Base-by-base conservation (phyloP, 441 rosid genomes). In the Syzygium malaccense region DNA sequence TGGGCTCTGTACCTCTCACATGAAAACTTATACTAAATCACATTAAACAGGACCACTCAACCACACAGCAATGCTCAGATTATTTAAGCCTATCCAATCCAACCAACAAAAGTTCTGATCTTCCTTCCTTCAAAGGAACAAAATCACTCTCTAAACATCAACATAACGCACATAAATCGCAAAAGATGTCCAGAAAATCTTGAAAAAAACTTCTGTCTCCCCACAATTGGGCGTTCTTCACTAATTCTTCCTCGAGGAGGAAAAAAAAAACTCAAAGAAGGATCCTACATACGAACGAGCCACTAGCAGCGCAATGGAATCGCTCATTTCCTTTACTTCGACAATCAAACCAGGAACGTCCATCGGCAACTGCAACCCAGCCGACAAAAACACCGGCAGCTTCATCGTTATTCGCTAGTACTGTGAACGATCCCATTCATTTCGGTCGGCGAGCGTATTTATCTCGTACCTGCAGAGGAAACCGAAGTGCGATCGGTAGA, bases 201-300 rank as follows among this genome's bases (percentile, higher is more conserved):
- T 55, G 57, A 55, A 4, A 55, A 5, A 55, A 55, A 55, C 57
- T 55, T 0, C 75, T 8, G 75, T 0, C 75, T 37, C 83, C 83
- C 41, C 17, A 13, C 0, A 75, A 41, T 75, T 0, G 83, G 51
- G 83, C n/a, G 49, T 23, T 41, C 83, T 75, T 6, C 83, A 45
- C n/a, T 75, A 0, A 75, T 75, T 23, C 83, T 75, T 75, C 83
- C 83, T 11, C 83, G 9, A 75, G 28, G 41, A 75, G 83, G 83
- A 75, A 30, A 7, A 64, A 7, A 64, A 30, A 4, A 64, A 64
- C 41, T 20, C 75, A 30, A 30, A 33, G 32, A 5, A 64, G 41
- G 75, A 30, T 3, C 0, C 23, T 2, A 64, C 41, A 37, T 7
- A 0, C 75, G 75, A 30, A 2, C 11, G 75, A 30, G 41, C 28